These are phyloP conservation scores for Canna indica DNA, from an alignment of 176 grass and related monocot species.

Conservation along the genomic window DNA sequence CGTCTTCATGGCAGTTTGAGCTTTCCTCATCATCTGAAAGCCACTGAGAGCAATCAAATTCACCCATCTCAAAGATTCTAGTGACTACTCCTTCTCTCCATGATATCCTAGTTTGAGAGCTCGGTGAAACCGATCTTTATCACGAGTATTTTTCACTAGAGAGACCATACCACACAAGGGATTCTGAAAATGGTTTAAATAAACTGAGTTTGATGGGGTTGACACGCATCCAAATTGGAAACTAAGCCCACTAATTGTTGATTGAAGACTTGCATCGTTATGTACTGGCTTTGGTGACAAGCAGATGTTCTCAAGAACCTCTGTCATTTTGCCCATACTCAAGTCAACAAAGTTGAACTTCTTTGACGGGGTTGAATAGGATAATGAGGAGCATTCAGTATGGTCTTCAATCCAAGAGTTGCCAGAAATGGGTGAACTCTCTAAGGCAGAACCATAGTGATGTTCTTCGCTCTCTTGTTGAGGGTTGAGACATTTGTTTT, in stretches of 20 bases:
- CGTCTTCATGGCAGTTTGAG: neutral
- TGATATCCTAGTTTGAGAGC: slow-evolving; percentile 43
- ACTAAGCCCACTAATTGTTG: slow-evolving; percentile 33
- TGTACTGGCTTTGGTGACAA: slow-evolving; percentile 31
- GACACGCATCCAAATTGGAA: slow-evolving; percentile 54
- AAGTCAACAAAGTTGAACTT: slow-evolving; percentile 11
- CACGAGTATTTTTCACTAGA: slow-evolving; percentile 19
- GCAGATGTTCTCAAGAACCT: slow-evolving; percentile 40
- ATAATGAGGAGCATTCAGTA: neutral
- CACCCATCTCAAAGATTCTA: slow-evolving; percentile 72
- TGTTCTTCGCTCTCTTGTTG: slow-evolving; percentile 27
- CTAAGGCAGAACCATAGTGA: neutral
- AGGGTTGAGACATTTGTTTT: slow-evolving; percentile 25
- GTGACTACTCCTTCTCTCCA: slow-evolving; percentile 83
- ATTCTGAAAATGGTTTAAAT: slow-evolving; percentile 58
- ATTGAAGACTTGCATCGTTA: slow-evolving; percentile 16
- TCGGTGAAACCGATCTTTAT: slow-evolving; percentile 3
- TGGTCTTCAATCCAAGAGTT: slow-evolving; percentile 27
- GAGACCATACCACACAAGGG: slow-evolving; percentile 27
- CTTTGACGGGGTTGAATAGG: slow-evolving; percentile 23
- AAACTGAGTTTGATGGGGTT: slow-evolving; percentile 43
- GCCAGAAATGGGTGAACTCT: slow-evolving; percentile 16
- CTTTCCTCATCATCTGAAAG: slow-evolving; percentile 71
- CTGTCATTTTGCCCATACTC: slow-evolving; percentile 37
- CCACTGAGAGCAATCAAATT: slow-evolving; percentile 59